Conservation (phyloP, 371 early-diverging fungal species). For the Syncephalastrum contaminatum region DNA sequence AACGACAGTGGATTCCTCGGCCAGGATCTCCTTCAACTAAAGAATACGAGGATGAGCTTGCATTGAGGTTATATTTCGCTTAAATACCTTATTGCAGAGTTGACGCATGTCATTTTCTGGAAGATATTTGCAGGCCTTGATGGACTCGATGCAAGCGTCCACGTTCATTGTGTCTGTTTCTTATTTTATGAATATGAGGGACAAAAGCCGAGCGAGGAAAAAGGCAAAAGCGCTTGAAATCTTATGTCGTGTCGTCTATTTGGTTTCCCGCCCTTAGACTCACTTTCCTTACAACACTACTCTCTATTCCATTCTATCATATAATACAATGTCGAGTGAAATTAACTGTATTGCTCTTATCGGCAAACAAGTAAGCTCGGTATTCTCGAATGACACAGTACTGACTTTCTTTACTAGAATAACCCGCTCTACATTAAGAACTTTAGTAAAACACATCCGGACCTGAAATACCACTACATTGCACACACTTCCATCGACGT, state of each 20-base stretch:
- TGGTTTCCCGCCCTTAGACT: no score
- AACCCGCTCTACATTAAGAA: conserved; percentile 83
- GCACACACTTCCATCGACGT: conserved; percentile 87
- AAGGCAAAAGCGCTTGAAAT: no score
- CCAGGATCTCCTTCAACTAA: conserved; percentile 88
- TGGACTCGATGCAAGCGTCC: conserved; percentile 53
- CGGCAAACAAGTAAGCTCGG: conserved; percentile 43
- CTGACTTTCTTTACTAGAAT: conserved; percentile 49
- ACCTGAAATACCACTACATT: conserved; percentile 86
- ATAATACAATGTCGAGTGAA: conserved; percentile 48
- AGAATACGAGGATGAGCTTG: conserved; percentile 2
- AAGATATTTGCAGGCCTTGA: conserved; percentile 84
- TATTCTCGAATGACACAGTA: neutral
- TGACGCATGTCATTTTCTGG: conserved; percentile 93
- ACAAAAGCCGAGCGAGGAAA: no score
- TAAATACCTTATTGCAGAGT: conserved; percentile 86
- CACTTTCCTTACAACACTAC: no score
- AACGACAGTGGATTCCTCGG: conserved; percentile 96
- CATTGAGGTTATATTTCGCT: no score
- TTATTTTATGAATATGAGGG: neutral
- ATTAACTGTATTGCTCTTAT: conserved; percentile 79
- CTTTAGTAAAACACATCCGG: conserved; percentile 71
- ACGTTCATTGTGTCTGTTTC: conserved; percentile 47
- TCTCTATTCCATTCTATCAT: conserved; percentile 2
- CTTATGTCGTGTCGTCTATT: no score